Evolutionary conservation across 2,329 filamentous ascomycete species (phyloP).

Genomic region (Lecanosticta acicola): DNA sequence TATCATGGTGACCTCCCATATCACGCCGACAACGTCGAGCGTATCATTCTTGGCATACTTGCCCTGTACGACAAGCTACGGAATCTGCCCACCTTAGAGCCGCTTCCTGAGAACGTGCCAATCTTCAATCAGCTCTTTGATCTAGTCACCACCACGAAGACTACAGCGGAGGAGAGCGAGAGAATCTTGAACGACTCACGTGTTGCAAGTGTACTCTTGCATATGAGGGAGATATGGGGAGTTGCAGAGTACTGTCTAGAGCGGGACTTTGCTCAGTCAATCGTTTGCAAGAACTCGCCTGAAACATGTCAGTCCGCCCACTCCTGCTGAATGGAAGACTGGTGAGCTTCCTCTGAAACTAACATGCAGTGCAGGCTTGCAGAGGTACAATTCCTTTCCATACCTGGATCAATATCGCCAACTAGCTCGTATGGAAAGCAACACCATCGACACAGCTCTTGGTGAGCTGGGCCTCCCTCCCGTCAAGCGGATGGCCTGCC

Average conservation of each 20-base stretch:
- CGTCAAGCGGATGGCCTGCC: constrained; percentile 3
- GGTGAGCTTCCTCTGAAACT: neutral
- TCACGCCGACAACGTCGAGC: neutral
- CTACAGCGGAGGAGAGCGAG: neutral
- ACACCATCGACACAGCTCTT: constrained; percentile 6
- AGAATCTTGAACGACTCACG: constrained; percentile 4
- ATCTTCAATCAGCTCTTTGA: constrained; percentile 8
- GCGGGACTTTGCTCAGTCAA: constrained; percentile 4
- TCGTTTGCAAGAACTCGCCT: neutral
- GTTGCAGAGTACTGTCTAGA: constrained; percentile 3
- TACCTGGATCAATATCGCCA: constrained; percentile 9
- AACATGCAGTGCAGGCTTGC: neutral
- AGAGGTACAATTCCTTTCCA: constrained; percentile 4
- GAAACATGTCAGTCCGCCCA: neutral
- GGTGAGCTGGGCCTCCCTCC: constrained; percentile 5
- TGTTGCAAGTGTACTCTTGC: neutral
- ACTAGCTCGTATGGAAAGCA: constrained; percentile 7
- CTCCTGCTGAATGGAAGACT: neutral
- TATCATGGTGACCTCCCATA: neutral
- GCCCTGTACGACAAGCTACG: neutral
- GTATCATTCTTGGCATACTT: neutral
- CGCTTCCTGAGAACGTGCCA: neutral
- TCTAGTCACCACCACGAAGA: constrained; percentile 6
- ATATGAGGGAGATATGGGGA: constrained; percentile 3
- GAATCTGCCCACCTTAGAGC: constrained; percentile 4